phyloP scores from a whole-genome alignment of 106 monocot species.

The Alisma plantagoaquatica region DNA sequence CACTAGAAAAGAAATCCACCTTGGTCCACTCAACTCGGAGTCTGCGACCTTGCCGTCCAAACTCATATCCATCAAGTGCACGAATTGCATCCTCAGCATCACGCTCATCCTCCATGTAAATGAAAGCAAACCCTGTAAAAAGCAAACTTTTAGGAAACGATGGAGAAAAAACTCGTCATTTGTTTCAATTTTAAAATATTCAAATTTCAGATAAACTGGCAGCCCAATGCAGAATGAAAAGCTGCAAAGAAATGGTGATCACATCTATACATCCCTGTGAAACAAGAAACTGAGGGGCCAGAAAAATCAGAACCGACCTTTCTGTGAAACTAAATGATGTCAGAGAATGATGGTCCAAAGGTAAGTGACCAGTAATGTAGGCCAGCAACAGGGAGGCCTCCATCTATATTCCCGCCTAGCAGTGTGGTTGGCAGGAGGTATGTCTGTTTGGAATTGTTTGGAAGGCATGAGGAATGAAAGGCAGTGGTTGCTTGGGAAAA shows the following conservation, averaged over 20 bases:
- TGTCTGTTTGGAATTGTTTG: too few relatives aligned
- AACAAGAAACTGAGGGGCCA: slow-evolving; percentile 34
- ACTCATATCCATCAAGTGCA: slow-evolving; percentile 72
- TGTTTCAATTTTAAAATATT: too few relatives aligned
- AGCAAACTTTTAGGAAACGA: too few relatives aligned
- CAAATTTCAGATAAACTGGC: too few relatives aligned
- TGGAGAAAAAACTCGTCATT: too few relatives aligned
- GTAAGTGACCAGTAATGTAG: too few relatives aligned
- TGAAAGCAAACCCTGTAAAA: slow-evolving; percentile 84
- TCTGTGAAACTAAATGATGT: slow-evolving; percentile 57
- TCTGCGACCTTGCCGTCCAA: slow-evolving; percentile 79
- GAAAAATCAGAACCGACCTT: slow-evolving; percentile 84
- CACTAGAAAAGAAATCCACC: too few relatives aligned
- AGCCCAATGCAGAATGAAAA: background rate
- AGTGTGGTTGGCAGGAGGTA: too few relatives aligned
- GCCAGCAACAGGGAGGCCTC: too few relatives aligned
- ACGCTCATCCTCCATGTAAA: slow-evolving; percentile 98
- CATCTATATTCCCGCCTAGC: too few relatives aligned
- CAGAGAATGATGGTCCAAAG: slow-evolving; percentile 19
- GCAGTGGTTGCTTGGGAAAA: too few relatives aligned
- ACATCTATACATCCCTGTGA: slow-evolving; percentile 21
- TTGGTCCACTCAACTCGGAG: slow-evolving; percentile 97
- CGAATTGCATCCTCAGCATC: slow-evolving; percentile 96
- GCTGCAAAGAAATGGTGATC: background rate
- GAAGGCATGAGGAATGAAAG: too few relatives aligned